Conservation (phyloP, 441 rosid genomes). For the Melastoma candidum region DNA sequence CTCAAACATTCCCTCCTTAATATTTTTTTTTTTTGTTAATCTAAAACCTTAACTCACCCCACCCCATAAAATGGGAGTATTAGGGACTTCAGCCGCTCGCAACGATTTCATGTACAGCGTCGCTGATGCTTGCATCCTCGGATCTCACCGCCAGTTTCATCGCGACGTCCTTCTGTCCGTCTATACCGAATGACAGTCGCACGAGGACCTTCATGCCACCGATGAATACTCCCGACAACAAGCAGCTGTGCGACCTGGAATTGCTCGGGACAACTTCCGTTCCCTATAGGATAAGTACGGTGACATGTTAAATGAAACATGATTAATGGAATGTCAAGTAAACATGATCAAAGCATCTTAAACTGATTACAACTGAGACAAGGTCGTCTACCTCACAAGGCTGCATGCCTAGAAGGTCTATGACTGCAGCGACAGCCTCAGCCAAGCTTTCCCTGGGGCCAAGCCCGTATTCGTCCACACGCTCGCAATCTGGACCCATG, state of each 20-base stretch:
- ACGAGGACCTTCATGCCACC: constrained; percentile 80
- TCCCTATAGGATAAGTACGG: constrained; percentile 33
- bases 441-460: constrained; percentile 84
- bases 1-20: too few species aligned
- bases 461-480: constrained; percentile 86
- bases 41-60: too few species aligned
- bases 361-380: too few species aligned
- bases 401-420: constrained; percentile 94
- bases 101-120: constrained; percentile 80
- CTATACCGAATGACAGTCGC: constrained; percentile 74
- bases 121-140: constrained; percentile 63
- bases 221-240: constrained; percentile 79
- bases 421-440: constrained; percentile 79
- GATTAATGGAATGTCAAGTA: too few species aligned
- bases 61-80: too few species aligned
- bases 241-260: constrained; percentile 89
- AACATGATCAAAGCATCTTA: too few species aligned
- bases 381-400: constrained; percentile 63
- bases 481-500: constrained; percentile 67
- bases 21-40: too few species aligned
- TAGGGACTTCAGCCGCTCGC: constrained; percentile 43
- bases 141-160: constrained; percentile 90
- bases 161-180: constrained; percentile 69
- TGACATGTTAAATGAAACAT: too few species aligned
- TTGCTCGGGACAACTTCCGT: constrained; percentile 74